phyloP scores from a whole-genome alignment of 768 basidiomycete genomes.

The Paxillus rubicundulus region DNA sequence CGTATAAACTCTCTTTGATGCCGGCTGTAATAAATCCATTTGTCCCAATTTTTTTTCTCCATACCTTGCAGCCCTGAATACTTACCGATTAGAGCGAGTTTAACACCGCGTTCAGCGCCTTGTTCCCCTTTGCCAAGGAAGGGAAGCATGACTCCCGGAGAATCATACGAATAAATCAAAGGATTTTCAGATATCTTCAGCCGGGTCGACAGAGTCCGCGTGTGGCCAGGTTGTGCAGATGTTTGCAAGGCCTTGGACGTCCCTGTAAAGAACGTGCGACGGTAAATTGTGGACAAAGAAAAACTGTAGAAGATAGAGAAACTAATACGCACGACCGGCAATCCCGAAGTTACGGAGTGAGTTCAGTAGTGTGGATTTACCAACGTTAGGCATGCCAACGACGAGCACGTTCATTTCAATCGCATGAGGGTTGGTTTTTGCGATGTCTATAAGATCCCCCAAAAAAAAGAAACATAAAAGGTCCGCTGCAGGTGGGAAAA shows the following conservation, averaged over 20 bases:
- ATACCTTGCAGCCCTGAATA: slow-evolving; percentile 20
- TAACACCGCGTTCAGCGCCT: slow-evolving; percentile 89
- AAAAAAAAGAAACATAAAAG: not conserved
- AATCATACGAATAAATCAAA: slow-evolving; percentile 89
- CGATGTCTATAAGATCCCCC: slow-evolving; percentile 49
- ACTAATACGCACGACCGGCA: slow-evolving; percentile 64
- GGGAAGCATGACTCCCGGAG: slow-evolving; percentile 96
- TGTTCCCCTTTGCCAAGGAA: slow-evolving; percentile 83
- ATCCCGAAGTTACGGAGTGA: slow-evolving; percentile 85
- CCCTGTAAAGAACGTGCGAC: slow-evolving; percentile 36
- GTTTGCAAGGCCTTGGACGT: slow-evolving; percentile 89
- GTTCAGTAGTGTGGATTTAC: slow-evolving; percentile 93
- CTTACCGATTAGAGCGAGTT: slow-evolving; percentile 90
- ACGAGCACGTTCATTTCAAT: slow-evolving; percentile 87
- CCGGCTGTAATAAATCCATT: slow-evolving; percentile 55
- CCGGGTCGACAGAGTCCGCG: slow-evolving; percentile 83
- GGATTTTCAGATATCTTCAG: slow-evolving; percentile 82
- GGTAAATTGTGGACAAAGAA: not conserved
- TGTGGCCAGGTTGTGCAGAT: slow-evolving; percentile 87
- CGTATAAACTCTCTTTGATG: slow-evolving; percentile 91
- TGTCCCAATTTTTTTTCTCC: slow-evolving; percentile 1
- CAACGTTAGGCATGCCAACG: slow-evolving; percentile 98
- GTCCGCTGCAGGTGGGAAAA: not conserved
- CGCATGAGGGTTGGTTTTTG: slow-evolving; percentile 63
- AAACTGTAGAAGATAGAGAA: slow-evolving; percentile 1